Percentiles rank a stretch among this genome's conserved stretches.
Conservation (phyloP, 148 eudicot genomes). For the Salicornia ramosissima region DNA sequence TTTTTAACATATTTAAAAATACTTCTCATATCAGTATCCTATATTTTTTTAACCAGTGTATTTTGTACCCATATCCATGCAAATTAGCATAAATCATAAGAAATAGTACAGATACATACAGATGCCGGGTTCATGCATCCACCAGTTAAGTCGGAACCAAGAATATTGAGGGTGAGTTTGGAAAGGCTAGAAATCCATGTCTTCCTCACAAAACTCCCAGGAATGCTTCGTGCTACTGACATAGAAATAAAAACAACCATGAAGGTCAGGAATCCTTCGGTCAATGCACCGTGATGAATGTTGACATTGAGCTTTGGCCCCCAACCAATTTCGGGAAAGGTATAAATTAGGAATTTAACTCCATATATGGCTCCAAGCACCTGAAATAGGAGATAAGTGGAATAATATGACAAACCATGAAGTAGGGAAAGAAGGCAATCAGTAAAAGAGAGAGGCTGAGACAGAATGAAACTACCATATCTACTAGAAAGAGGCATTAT, state of each 20-base stretch:
- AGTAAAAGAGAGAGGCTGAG: background rate
- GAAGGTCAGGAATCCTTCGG: conserved; percentile 77
- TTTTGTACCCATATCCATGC: no score
- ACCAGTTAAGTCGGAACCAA: conserved; percentile 86
- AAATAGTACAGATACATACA: conserved; percentile 39
- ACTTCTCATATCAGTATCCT: no score
- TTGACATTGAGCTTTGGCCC: conserved; percentile 72
- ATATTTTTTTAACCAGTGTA: no score
- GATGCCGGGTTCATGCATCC: conserved; percentile 94
- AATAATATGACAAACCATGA: background rate
- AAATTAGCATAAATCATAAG: no score
- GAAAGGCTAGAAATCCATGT: conserved; percentile 85
- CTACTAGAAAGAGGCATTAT: background rate
- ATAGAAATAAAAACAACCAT: conserved; percentile 46
- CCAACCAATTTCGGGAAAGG: conserved; percentile 53
- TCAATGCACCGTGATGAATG: conserved; percentile 68
- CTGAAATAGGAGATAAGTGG: conserved; percentile 30
- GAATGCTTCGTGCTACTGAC: conserved; percentile 47
- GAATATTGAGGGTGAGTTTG: conserved; percentile 70
- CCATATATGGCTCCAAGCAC: conserved; percentile 74
- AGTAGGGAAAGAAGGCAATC: conserved; percentile 2
- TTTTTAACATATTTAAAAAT: no score
- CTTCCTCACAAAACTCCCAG: conserved; percentile 74
- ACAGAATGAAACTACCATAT: background rate
- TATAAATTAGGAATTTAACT: conserved; percentile 48